phyloP scores from a whole-genome alignment of 345 rosid species.

The Sisymbrium altissimum region DNA sequence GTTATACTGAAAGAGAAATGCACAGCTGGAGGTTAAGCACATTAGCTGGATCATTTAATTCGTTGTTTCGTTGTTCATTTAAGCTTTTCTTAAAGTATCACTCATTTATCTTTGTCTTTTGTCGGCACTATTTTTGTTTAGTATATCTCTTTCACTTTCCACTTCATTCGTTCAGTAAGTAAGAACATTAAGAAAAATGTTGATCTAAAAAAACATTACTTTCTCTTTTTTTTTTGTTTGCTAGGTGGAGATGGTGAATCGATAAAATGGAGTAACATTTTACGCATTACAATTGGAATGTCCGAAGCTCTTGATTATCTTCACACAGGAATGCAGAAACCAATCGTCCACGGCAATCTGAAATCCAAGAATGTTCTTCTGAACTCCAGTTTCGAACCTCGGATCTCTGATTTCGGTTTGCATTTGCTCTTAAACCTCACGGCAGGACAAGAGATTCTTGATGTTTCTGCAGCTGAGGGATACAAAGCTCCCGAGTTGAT shows the following conservation, averaged over 20 bases:
- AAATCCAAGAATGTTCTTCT: conserved; percentile 75
- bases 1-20: background rate
- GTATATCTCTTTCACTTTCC: background rate
- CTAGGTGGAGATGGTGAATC: conserved; percentile 60
- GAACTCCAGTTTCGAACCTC: conserved; percentile 51
- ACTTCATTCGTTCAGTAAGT: background rate
- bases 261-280: conserved; percentile 54
- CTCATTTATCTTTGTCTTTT: background rate
- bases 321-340: conserved; percentile 58
- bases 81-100: background rate
- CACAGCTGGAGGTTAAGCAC: conserved; percentile 15
- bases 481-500: conserved; percentile 94
- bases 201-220: background rate
- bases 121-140: conserved; percentile 1
- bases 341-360: conserved; percentile 71
- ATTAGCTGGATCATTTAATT: conserved; percentile 29
- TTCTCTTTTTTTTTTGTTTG: background rate
- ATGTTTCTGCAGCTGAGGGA: conserved; percentile 68
- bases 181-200: background rate
- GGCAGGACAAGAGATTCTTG: conserved; percentile 78
- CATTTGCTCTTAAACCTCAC: conserved; percentile 61
- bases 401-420: conserved; percentile 64
- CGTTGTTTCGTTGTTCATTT: background rate
- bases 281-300: conserved; percentile 55
- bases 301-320: conserved; percentile 76